These are phyloP conservation scores for Kwoniella bestiolae DNA, from an alignment of 768 basidiomycete species.

Conservation along the genomic window DNA sequence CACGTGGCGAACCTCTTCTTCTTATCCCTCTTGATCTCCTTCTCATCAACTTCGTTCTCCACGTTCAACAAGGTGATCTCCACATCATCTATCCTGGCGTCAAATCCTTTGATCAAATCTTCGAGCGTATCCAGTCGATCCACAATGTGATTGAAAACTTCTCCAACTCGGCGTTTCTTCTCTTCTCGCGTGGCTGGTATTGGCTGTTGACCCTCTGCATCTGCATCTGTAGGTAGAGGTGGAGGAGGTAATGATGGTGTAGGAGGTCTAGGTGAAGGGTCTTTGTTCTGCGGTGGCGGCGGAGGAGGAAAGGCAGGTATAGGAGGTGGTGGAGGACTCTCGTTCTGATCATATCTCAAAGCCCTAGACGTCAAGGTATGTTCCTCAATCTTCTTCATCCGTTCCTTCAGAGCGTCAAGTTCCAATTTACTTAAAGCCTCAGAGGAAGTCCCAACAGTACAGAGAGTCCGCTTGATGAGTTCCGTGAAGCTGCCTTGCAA, in stretches of 20 bases:
- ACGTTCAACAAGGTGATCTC: conserved; percentile 1
- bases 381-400: conserved; percentile 23
- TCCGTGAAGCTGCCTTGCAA: conserved; percentile 18
- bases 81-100: conserved; percentile 7
- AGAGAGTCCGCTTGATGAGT: conserved; percentile 21
- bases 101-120: conserved; percentile 9
- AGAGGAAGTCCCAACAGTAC: conserved; percentile 2
- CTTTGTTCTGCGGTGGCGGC: neutral
- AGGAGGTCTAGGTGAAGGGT: neutral
- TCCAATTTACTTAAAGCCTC: conserved; percentile 17
- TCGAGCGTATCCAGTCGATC: conserved; percentile 16
- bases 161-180: neutral
- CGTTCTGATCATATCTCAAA: too few species aligned
- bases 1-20: conserved; percentile 2
- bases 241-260: neutral
- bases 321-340: neutral
- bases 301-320: neutral
- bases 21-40: neutral
- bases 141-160: conserved; percentile 13
- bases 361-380: neutral
- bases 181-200: neutral
- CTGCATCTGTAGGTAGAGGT: neutral
- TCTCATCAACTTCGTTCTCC: neutral
- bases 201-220: neutral
- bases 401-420: conserved; percentile 23